Evolutionary conservation across 257 asterid species (phyloP).

Genomic region (Ehretia macrophylla): DNA sequence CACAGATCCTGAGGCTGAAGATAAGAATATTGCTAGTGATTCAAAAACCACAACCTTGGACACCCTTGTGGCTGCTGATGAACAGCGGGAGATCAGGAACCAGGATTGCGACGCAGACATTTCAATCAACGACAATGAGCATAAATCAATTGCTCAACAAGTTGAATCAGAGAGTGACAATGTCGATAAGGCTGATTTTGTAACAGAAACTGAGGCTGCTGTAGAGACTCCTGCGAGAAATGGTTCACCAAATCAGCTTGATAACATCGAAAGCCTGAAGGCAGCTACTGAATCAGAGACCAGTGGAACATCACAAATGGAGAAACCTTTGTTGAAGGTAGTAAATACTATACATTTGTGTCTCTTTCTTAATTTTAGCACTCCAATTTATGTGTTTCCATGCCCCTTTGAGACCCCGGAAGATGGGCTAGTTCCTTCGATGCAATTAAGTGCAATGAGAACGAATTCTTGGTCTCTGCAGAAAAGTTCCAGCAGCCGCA

Average conservation of each 20-base stretch:
- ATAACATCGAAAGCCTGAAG: slow-evolving; percentile 28
- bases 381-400: no score
- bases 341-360: not conserved
- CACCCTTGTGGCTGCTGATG: slow-evolving; percentile 17
- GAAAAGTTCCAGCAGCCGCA: slow-evolving; percentile 38
- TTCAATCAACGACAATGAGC: not conserved
- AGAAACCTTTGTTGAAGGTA: slow-evolving; percentile 80
- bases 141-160: not conserved
- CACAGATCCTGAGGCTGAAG: slow-evolving; percentile 15
- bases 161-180: slow-evolving; percentile 11
- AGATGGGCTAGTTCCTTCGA: no score
- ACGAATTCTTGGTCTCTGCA: slow-evolving; percentile 11
- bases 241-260: slow-evolving; percentile 16
- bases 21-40: slow-evolving; percentile 1
- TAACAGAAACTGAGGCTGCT: slow-evolving; percentile 15
- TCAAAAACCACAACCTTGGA: slow-evolving; percentile 13
- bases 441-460: slow-evolving; percentile 2
- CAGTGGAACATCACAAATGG: slow-evolving; percentile 50
- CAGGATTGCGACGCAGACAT: slow-evolving; percentile 7
- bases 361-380: not conserved
- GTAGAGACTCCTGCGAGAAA: slow-evolving; percentile 19
- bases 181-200: slow-evolving; percentile 16
- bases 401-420: no score
- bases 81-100: slow-evolving; percentile 11
- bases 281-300: slow-evolving; percentile 47